Conservation (phyloP, 2,329 filamentous ascomycete genomes). For the Cytospora leucostoma region DNA sequence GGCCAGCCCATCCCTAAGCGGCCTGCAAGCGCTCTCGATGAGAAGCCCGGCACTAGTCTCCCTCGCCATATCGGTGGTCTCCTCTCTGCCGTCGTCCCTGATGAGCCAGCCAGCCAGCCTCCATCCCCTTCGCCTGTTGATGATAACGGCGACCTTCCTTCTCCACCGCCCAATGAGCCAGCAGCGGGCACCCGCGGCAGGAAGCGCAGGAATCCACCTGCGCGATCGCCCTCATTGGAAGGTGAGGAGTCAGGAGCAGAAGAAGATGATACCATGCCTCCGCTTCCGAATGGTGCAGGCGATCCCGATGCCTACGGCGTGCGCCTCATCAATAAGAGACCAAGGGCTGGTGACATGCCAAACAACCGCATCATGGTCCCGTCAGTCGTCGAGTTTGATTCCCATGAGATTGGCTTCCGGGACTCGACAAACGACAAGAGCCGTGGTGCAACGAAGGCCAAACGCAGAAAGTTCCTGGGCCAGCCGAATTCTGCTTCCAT, state of each 20-base stretch:
- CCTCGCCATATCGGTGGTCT: slow-evolving; percentile 45
- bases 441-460: slow-evolving; percentile 54
- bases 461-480: slow-evolving; percentile 55
- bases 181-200: slow-evolving; percentile 19
- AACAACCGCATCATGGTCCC: slow-evolving; percentile 59
- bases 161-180: slow-evolving; percentile 24
- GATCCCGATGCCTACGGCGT: slow-evolving; percentile 56
- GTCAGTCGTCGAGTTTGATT: slow-evolving; percentile 49
- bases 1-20: slow-evolving; percentile 54
- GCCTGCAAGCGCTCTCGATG: slow-evolving; percentile 35
- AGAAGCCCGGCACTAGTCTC: slow-evolving; percentile 36
- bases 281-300: slow-evolving; percentile 42
- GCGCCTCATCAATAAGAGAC: slow-evolving; percentile 45
- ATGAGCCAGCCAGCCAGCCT: slow-evolving; percentile 32
- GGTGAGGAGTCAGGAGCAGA: slow-evolving; percentile 25
- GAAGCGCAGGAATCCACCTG: slow-evolving; percentile 21
- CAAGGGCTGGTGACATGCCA: slow-evolving; percentile 41
- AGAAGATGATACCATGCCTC: slow-evolving; percentile 27
- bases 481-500: slow-evolving; percentile 55
- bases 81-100: slow-evolving; percentile 38
- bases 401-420: slow-evolving; percentile 60
- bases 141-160: slow-evolving; percentile 28
- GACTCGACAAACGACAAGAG: slow-evolving; percentile 59
- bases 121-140: slow-evolving; percentile 32
- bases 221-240: slow-evolving; percentile 9